Percentiles rank a stretch among this genome's conserved stretches.
Evolutionary conservation across 768 basidiomycete genomes (phyloP).

Genomic region (Sporobolomyces roseus): DNA sequence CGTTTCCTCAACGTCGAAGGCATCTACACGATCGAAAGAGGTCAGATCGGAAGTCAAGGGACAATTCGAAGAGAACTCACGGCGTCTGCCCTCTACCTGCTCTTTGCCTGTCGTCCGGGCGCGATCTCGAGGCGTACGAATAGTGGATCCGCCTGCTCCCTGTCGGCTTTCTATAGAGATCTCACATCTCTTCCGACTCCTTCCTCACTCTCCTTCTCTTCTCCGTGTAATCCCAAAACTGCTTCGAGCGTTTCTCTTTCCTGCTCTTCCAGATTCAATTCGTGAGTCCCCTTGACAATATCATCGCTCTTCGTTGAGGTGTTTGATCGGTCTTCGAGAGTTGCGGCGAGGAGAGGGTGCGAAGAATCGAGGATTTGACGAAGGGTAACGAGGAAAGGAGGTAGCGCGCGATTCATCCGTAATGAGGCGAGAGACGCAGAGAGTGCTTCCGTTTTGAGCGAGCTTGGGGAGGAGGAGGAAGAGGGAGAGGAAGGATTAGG

Average conservation of each 20-base stretch:
- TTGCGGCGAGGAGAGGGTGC: constrained; percentile 1
- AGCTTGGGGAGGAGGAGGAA: background rate
- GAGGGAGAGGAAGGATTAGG: background rate
- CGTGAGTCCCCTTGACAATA: background rate
- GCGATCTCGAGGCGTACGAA: no score
- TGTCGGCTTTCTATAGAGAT: constrained; percentile 8
- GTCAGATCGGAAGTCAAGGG: no score
- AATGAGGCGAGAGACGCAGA: constrained; percentile 7
- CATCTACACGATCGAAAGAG: no score
- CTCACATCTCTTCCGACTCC: constrained; percentile 23
- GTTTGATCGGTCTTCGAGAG: background rate
- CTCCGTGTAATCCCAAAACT: constrained; percentile 2
- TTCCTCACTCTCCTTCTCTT: constrained; percentile 14
- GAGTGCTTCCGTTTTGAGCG: background rate
- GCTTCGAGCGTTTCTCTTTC: constrained; percentile 6
- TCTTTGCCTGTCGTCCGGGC: no score
- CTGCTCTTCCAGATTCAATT: background rate
- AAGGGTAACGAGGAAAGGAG: constrained; percentile 6
- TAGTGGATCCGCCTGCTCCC: no score
- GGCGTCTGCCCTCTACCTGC: no score
- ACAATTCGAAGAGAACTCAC: no score
- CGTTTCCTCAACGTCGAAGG: no score
- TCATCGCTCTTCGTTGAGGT: background rate
- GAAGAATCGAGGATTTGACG: background rate
- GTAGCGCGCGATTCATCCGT: background rate